Evolutionary conservation across 2,329 filamentous ascomycete genomes (phyloP), one percentile per base, ranked within the genome.

Genomic region (Scolecobasidium constrictum): DNA sequence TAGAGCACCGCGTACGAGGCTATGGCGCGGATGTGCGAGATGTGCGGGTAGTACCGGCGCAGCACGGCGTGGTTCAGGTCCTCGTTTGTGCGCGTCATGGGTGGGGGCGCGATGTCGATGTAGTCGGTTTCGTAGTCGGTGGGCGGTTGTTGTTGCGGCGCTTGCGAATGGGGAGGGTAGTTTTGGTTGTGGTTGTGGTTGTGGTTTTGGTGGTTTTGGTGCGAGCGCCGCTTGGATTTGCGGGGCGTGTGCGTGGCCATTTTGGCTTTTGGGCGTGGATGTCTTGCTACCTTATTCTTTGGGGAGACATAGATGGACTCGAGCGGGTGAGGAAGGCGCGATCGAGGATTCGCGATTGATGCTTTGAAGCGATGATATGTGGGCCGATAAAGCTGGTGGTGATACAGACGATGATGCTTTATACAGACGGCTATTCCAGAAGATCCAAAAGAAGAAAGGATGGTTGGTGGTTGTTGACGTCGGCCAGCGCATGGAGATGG

Each of bases 1-100:
- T 95, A 96, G 50, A 95, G 74, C 26, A 92, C 85, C 19, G 84
- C 83, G 54, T 90, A 94, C 22, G 84, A 81, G 4, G 86, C 86
- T 51, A 92, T 82, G 48, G 83, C 81, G 49, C 86, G 70, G 56
- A 95, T 86, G 41, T 72, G 67, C 46, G 70, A 69, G 49, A 95
- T 77, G 45, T 76, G 73, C 22, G 86, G 83, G 46, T 86, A 76
- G 65, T 94, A 85, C 51, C 86, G 83, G 46, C 75, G 79, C 26
- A 96, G 72, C 31, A 95, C 90, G 38, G 77, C 72, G 50, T 94
- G 72, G 67, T 96, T 96, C 56, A 96, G 79, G 51, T 93, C 82
- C 43, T 82, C 83, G 61, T 88, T 92, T 48, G 81, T 81, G 50
- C 84, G 62, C 60, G 38, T 59, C 51, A 18, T 60, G 5, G 42